These are phyloP conservation scores for Sphaceloma murrayae DNA, from an alignment of 2,329 filamentous ascomycete species.

Conservation along the genomic window DNA sequence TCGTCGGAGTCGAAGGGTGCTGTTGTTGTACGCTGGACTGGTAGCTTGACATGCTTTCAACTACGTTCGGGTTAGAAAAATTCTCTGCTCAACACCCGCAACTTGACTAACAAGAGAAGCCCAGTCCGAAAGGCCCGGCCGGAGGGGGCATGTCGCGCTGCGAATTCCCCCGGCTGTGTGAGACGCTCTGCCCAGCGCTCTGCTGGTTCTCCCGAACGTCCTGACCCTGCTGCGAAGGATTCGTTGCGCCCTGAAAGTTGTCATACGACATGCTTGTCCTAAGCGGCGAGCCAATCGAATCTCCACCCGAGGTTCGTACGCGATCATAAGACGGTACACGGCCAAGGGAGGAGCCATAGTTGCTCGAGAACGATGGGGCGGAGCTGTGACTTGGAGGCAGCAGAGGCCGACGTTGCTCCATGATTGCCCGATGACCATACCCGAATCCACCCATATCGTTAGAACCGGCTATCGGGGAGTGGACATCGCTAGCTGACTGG, in stretches of 20 bases:
- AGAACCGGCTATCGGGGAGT: constrained; percentile 36
- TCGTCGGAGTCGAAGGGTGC: constrained; percentile 12
- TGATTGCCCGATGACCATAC: constrained; percentile 23
- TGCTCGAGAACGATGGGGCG: constrained; percentile 1
- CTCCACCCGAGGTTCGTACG: constrained; percentile 33
- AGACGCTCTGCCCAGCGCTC: neutral
- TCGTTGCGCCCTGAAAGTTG: constrained; percentile 13
- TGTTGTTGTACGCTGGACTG: constrained; percentile 17
- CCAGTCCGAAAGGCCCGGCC: constrained; percentile 24
- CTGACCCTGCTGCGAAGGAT: constrained; percentile 4
- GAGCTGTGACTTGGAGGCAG: constrained; percentile 16
- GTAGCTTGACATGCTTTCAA: constrained; percentile 17
- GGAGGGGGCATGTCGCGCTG: constrained; percentile 20
- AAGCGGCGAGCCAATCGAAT: constrained; percentile 37
- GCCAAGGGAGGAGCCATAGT: neutral
- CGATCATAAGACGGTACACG: constrained; percentile 37
- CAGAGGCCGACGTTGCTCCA: constrained; percentile 18
- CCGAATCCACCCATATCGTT: constrained; percentile 35
- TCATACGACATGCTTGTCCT: constrained; percentile 40
- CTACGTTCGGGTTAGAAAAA: constrained; percentile 20
- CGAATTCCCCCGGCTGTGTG: constrained; percentile 6
- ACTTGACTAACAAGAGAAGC: constrained; percentile 28
- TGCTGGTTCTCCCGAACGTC: constrained; percentile 1
- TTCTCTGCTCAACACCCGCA: neutral
- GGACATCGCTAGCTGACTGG: constrained; percentile 39